Percentiles rank a stretch among this genome's conserved stretches.
Conservation (phyloP, 1,284 basidiomycete species). For the Coniophora puteana region DNA sequence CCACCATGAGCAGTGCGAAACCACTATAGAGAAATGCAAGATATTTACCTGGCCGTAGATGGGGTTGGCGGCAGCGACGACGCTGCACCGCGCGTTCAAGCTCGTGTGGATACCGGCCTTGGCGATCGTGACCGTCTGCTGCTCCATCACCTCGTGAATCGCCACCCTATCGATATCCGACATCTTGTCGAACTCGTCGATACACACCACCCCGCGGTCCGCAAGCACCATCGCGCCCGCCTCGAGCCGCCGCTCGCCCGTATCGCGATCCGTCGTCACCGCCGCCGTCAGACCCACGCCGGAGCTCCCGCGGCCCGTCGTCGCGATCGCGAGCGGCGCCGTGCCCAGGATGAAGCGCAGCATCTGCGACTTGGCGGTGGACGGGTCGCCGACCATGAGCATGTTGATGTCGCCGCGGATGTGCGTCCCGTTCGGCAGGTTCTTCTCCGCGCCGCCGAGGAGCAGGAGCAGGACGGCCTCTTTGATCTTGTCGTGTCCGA, state of each 20-base stretch:
- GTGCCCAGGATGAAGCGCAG: constrained; percentile 96
- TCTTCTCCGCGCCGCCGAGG: constrained; percentile 97
- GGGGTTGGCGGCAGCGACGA: constrained; percentile 97
- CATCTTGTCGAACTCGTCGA: constrained; percentile 99
- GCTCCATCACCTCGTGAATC: constrained; percentile 99
- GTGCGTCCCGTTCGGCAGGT: constrained; percentile 95
- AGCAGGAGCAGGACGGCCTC: constrained; percentile 89
- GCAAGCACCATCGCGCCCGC: constrained; percentile 99
- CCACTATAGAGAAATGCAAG: not conserved
- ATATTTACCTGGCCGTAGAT: constrained; percentile 90
- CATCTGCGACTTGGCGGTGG: constrained; percentile 96
- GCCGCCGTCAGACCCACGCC: constrained; percentile 99
- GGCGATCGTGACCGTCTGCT: constrained; percentile 99
- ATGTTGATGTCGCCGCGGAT: constrained; percentile 99
- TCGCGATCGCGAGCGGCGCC: constrained; percentile 96
- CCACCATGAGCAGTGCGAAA: constrained; percentile 7
- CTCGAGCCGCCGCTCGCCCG: constrained; percentile 93
- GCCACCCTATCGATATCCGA: constrained; percentile 98
- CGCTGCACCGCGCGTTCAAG: constrained; percentile 93
- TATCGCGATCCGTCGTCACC: constrained; percentile 97
- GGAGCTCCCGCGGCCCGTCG: constrained; percentile 95
- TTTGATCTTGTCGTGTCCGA: constrained; percentile 96
- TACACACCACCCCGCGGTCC: constrained; percentile 98
- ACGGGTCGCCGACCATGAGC: constrained; percentile 99
- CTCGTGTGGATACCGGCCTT: constrained; percentile 99